Percentiles rank a stretch among this genome's conserved stretches.
phyloP scores from a whole-genome alignment of 306 rosid species.

The Citrullus amarus region DNA sequence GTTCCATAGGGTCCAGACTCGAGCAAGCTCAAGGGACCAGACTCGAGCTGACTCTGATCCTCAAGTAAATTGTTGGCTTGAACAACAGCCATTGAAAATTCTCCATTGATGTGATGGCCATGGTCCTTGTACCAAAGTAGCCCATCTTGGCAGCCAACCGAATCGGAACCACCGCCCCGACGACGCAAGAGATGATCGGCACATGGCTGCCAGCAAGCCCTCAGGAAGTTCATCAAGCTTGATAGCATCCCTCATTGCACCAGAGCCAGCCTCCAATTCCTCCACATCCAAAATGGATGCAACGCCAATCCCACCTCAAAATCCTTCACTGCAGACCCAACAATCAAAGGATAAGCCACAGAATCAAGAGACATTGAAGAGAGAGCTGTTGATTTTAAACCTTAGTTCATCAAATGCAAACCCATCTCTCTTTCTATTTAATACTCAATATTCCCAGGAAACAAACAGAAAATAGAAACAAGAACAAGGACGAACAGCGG shows the following conservation, averaged over 20 bases:
- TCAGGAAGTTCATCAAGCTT: constrained; percentile 72
- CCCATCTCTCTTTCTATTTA: constrained; percentile 8
- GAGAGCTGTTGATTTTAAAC: neutral
- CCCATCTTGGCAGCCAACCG: constrained; percentile 70
- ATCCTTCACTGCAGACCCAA: constrained; percentile 15
- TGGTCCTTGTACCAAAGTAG: constrained; percentile 85
- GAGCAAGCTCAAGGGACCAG: constrained; percentile 71
- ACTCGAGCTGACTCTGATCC: constrained; percentile 94
- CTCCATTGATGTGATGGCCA: constrained; percentile 81
- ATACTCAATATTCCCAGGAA: neutral
- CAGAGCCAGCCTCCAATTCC: constrained; percentile 47
- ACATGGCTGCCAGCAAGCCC: constrained; percentile 84
- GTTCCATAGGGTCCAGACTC: constrained; percentile 79
- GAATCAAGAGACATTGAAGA: neutral
- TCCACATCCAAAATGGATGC: constrained; percentile 88
- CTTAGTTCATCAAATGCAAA: neutral
- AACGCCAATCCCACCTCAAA: constrained; percentile 15
- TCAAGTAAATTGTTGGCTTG: constrained; percentile 95
- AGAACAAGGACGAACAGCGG: neutral
- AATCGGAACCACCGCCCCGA: constrained; percentile 32
- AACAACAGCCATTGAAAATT: constrained; percentile 85
- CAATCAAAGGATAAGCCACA: constrained; percentile 1
- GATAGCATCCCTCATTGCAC: constrained; percentile 99
- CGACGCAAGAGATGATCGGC: constrained; percentile 20
- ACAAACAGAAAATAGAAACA: constrained; percentile 10